Conservation (phyloP, 305 asterid genomes). For the Stenogyne calaminthoides region DNA sequence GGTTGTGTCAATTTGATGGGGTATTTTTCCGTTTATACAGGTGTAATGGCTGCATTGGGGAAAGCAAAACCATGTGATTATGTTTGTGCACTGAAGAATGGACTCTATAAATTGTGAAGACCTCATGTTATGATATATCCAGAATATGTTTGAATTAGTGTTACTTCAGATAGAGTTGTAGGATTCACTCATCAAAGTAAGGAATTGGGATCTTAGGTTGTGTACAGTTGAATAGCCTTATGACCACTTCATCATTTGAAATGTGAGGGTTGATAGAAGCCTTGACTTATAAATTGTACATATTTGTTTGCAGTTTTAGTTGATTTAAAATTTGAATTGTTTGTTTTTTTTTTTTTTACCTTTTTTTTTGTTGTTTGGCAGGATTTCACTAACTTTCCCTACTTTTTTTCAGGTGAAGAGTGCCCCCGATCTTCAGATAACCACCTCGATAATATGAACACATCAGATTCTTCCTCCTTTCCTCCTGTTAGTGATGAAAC, state of each 20-base stretch:
- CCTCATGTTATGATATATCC: constrained; percentile 27
- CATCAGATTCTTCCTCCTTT: constrained; percentile 38
- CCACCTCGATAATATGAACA: constrained; percentile 29
- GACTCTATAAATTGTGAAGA: constrained; percentile 35
- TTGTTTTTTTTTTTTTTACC: not conserved
- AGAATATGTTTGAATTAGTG: constrained; percentile 16
- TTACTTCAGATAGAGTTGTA: constrained; percentile 12
- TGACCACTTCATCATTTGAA: not conserved
- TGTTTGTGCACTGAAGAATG: constrained; percentile 51
- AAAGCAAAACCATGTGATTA: constrained; percentile 44
- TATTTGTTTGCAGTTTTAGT: not conserved
- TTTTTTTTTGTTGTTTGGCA: constrained; percentile 13
- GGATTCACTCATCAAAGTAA: constrained; percentile 23
- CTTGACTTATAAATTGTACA: constrained; percentile 24
- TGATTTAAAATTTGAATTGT: constrained; percentile 17
- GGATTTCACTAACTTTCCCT: constrained; percentile 23
- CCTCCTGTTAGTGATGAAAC: constrained; percentile 40
- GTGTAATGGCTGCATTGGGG: constrained; percentile 46
- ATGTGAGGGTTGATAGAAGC: constrained; percentile 15
- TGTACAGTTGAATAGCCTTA: constrained; percentile 8
- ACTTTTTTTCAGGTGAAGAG: constrained; percentile 49
- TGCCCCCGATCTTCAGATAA: constrained; percentile 35
- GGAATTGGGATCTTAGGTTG: constrained; percentile 19
- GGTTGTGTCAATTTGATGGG: constrained; percentile 50
- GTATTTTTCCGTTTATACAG: constrained; percentile 43